Evolutionary conservation across 805 yeast genomes (phyloP).

Genomic region (Cyberlindnera saturnus): DNA sequence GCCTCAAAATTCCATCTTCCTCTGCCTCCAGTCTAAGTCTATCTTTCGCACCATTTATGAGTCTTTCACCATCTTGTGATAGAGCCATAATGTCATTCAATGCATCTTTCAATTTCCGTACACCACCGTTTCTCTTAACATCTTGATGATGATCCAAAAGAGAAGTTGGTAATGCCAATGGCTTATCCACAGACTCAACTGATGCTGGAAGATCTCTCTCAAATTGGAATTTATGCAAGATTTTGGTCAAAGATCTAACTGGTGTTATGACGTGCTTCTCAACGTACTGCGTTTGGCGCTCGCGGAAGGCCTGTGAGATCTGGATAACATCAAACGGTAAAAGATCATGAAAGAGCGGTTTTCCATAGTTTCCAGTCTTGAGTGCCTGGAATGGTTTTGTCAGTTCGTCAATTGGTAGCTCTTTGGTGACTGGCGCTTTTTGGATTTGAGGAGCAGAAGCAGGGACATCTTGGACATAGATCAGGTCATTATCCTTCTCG

Average conservation of each 20-base stretch:
- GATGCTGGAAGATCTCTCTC: constrained; percentile 54
- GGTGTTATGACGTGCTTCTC: constrained; percentile 41
- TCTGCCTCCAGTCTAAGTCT: constrained; percentile 43
- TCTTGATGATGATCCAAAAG: constrained; percentile 51
- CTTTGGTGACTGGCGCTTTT: constrained; percentile 53
- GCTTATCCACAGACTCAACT: constrained; percentile 53
- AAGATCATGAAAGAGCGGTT: constrained; percentile 47
- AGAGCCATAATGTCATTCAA: constrained; percentile 40
- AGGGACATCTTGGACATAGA: constrained; percentile 68
- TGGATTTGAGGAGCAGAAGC: constrained; percentile 35
- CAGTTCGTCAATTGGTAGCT: constrained; percentile 33
- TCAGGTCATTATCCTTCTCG: constrained; percentile 75
- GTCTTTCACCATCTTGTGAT: constrained; percentile 33
- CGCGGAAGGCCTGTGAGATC: constrained; percentile 60
- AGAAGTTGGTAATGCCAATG: constrained; percentile 50
- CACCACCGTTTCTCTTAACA: constrained; percentile 49
- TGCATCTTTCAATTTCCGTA: constrained; percentile 33
- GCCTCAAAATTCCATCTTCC: constrained; percentile 49
- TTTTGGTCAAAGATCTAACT: constrained; percentile 37
- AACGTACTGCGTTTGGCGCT: constrained; percentile 53
- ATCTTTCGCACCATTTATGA: constrained; percentile 41
- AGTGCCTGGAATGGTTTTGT: constrained; percentile 25
- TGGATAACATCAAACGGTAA: constrained; percentile 65
- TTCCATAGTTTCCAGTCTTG: constrained; percentile 17
- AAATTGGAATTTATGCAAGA: constrained; percentile 38